Evolutionary conservation across 441 rosid genomes (phyloP), one percentile per base, ranked within the genome.

Genomic region (Arabidopsis hybrid): DNA sequence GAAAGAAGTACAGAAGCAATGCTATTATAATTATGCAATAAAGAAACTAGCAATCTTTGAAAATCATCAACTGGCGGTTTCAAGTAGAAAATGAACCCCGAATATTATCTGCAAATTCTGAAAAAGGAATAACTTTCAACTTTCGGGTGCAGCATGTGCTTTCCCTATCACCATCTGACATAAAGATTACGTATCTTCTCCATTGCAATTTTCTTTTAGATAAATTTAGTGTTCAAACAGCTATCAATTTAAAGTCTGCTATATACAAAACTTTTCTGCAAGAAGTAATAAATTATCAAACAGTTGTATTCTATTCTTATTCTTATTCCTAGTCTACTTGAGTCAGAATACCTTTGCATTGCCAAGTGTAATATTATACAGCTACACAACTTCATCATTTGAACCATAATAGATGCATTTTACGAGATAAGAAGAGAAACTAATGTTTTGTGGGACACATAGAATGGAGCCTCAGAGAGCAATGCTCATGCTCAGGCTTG

Each of bases 171-270:
- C 36, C 47, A 69, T 17, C 13, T 69, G 5, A 46, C 46, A 46
- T 46, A 17, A 17, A 59, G 58, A 13, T 18, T 11, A 35, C 31
- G 43, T 45, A n/a, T 43, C 36, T 65, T 64, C 71, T 46, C 29
- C 40, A 21, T 6, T 43, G 53, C 32, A 31, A 56, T 7, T 17
- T 63, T 34, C 8, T 12, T 26, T 39, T 42, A 3, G 36, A 62
- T 56, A 58, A 38, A 59, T 59, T 36, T 72, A 59, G 53, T 17
- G 16, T 66, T 74, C 29, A 49, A 57, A 73, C 26, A 73, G 66
- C 47, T 65, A 73, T 16, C 52, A 10, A 10, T 73, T 26, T 34
- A 18, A n/a, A 64, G 60, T 49, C 63, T 45, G 16, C 21, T 32
- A 64, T 21, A 72, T 39, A 18, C 8, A 59, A 50, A 43, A 63